Evolutionary conservation across 1,284 basidiomycete species (phyloP), one percentile per base, ranked within the genome.

Genomic region (Microbotryomycetes sp.): DNA sequence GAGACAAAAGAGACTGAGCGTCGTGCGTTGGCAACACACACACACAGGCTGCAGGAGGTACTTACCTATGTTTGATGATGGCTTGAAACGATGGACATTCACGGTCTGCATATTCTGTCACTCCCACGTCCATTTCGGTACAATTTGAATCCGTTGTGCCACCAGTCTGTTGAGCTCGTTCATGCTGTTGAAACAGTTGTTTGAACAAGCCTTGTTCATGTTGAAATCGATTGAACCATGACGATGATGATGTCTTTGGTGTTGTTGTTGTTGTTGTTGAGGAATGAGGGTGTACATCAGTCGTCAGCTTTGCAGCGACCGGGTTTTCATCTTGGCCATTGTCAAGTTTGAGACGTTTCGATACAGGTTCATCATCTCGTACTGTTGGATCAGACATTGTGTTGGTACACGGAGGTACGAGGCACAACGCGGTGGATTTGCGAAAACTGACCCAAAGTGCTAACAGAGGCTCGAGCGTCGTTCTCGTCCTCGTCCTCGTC

Each of bases 11-110:
- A 29, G n/a, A 52, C 9, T n/a, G 16, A 19, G 9, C 4, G 14
- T 25, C 30, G 26, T 29, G 29, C 12, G 32, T 60, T n/a, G 28
- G 48, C 32, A 3, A 42, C 51, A 51, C 29, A 54, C 47, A 54
- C 58, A 31, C 22, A 25, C 28, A 30, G 26, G 28, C 25, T 6
- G 4, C 30, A 51, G 22, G 30, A 22, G 42, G 12, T 5, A 68
- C 80, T 64, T 64, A 91, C 92, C 92, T 81, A 77, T 96, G 92
- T 77, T 97, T 97, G 75, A 97, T 94, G 72, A 96, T 92, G 7
- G 89, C 92, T 25, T 86, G 81, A 65, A 96, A 86, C 68, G 82
- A 82, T 4, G 85, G 81, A n/a, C 86, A 81, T 61, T 82, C 81
- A 25, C 80, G 79, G 14, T 84, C 84, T 65, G 91, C 83, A 76